These are phyloP conservation scores for Coemansia sp. DNA, from an alignment of 192 early-diverging fungal genomes.

Conservation along the genomic window DNA sequence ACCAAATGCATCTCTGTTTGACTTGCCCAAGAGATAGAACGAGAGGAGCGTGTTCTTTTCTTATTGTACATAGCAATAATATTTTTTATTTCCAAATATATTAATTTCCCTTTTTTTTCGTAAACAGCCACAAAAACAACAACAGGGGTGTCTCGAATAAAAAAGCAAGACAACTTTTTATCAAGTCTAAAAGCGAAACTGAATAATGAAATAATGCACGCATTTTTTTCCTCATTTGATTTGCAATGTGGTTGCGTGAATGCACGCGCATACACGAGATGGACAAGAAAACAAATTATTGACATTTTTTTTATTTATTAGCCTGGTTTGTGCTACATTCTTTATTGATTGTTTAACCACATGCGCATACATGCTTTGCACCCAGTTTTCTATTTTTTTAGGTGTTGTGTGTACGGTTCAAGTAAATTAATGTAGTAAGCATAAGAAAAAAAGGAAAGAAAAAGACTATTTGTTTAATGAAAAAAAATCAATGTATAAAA, in stretches of 20 bases:
- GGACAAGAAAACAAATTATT: slow-evolving; percentile 3
- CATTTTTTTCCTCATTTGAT: background rate
- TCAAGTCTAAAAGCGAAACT: no score
- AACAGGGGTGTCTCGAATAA: no score
- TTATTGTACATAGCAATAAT: background rate
- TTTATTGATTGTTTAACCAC: no score
- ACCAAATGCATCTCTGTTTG: slow-evolving; percentile 24
- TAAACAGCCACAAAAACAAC: background rate
- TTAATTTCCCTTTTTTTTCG: background rate
- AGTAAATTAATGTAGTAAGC: no score
- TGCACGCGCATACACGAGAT: background rate
- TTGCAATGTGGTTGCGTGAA: background rate
- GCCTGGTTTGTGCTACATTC: no score
- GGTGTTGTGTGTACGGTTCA: no score
- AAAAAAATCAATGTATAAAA: background rate
- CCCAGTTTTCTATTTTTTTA: no score
- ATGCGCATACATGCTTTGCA: no score
- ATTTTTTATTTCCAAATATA: background rate
- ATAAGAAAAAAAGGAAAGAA: no score
- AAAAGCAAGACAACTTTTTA: no score
- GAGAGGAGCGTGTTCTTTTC: background rate
- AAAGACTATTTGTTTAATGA: no score
- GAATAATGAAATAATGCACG: background rate
- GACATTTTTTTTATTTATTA: no score
- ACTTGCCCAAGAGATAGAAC: background rate